Percentiles rank a stretch among this genome's conserved stretches.
Conservation (phyloP, 805 yeast species). For the Diddensiella santjacobensis region DNA sequence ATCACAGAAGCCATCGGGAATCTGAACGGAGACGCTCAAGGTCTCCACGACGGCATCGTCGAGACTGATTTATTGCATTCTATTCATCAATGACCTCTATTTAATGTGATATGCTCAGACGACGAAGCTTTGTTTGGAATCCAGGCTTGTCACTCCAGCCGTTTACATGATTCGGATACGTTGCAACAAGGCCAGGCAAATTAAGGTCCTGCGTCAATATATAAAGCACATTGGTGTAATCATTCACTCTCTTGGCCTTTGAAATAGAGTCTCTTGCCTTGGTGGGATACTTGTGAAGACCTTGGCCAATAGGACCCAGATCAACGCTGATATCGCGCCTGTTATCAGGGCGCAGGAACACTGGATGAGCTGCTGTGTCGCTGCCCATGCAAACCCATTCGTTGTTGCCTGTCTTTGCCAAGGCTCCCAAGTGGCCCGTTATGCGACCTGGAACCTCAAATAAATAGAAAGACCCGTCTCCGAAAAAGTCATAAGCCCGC, state of each 20-base stretch:
- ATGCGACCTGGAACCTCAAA: slow-evolving; percentile 1
- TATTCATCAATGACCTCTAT: too few species aligned
- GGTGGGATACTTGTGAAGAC: not conserved
- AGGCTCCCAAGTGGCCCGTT: slow-evolving; percentile 1
- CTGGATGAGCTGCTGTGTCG: not conserved
- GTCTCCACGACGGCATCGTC: not conserved
- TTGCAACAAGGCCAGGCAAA: not conserved
- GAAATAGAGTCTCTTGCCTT: not conserved
- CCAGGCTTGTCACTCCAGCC: not conserved
- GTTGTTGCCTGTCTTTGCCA: not conserved
- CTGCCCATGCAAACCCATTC: slow-evolving; percentile 5
- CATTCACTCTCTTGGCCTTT: not conserved
- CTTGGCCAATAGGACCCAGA: not conserved
- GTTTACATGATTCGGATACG: not conserved
- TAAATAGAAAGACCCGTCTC: slow-evolving; percentile 5
- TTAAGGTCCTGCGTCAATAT: not conserved
- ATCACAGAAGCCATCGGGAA: not conserved
- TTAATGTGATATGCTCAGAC: not conserved
- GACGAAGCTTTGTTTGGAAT: not conserved
- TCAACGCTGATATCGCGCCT: not conserved
- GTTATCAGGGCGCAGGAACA: not conserved
- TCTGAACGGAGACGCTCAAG: not conserved
- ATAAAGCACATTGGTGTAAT: not conserved
- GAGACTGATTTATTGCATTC: too few species aligned
- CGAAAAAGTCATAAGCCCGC: slow-evolving; percentile 1